phyloP scores from a whole-genome alignment of 257 asterid genomes.

The Petunia axillaris region DNA sequence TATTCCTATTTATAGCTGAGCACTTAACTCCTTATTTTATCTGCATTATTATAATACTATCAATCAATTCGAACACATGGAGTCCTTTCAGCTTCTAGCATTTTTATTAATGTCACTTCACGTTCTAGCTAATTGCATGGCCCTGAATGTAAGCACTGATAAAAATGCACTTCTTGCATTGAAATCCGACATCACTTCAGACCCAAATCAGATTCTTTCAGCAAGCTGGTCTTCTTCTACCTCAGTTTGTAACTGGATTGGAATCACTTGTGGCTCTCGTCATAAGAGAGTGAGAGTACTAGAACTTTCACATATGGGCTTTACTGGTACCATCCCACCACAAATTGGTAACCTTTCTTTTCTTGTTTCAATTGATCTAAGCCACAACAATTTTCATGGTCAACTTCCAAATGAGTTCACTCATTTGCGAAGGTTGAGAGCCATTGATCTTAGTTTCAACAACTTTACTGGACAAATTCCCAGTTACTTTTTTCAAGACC shows the following conservation, averaged over 20 bases:
- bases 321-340: slow-evolving; percentile 39
- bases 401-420: slow-evolving; percentile 32
- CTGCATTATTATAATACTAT: too few relatives aligned
- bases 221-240: slow-evolving; percentile 36
- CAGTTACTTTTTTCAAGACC: not conserved
- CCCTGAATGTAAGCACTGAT: slow-evolving; percentile 36
- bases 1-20: too few relatives aligned
- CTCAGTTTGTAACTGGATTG: slow-evolving; percentile 40
- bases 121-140: not conserved
- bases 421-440: slow-evolving; percentile 24
- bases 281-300: slow-evolving; percentile 37
- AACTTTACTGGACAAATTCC: slow-evolving; percentile 22
- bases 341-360: slow-evolving; percentile 43
- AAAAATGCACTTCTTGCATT: slow-evolving; percentile 37
- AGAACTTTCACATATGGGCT: slow-evolving; percentile 34
- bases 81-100: not conserved
- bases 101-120: not conserved
- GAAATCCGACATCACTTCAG: slow-evolving; percentile 25
- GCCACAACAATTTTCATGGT: slow-evolving; percentile 37
- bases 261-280: slow-evolving; percentile 40
- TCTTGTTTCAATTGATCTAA: slow-evolving; percentile 39
- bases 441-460: slow-evolving; percentile 22
- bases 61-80: too few relatives aligned
- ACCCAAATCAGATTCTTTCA: slow-evolving; percentile 22
- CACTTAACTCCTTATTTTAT: too few relatives aligned